phyloP scores from a whole-genome alignment of 2,329 filamentous ascomycete species.

The Colletotrichum sp. region DNA sequence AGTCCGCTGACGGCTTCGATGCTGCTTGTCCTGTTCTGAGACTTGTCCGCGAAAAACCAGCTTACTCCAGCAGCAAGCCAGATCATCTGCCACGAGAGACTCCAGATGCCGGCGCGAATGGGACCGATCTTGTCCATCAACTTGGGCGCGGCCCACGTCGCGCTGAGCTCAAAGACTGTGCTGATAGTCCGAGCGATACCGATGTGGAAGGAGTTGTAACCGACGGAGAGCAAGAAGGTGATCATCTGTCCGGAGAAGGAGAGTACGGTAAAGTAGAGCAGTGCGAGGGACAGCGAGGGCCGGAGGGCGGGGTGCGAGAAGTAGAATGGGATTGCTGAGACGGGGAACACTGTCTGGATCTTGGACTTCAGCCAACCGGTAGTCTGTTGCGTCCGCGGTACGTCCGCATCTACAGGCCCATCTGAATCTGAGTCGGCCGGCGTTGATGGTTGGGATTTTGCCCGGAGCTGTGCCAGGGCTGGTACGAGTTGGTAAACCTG shows the following conservation, averaged over 20 bases:
- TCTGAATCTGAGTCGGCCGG: background rate
- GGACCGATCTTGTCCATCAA: conserved; percentile 61
- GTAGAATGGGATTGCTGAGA: conserved; percentile 47
- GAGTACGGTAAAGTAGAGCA: conserved; percentile 68
- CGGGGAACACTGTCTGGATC: background rate
- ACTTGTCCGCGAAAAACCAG: conserved; percentile 40
- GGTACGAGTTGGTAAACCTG: conserved; percentile 29
- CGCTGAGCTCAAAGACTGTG: conserved; percentile 61
- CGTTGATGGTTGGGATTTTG: background rate
- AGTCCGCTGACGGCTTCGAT: background rate
- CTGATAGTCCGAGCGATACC: conserved; percentile 58
- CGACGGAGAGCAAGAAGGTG: conserved; percentile 63
- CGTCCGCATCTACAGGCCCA: background rate
- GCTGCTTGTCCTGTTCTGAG: background rate
- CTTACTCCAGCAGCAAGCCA: conserved; percentile 52
- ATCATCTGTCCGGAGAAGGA: conserved; percentile 68
- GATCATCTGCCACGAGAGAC: conserved; percentile 69
- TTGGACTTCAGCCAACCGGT: background rate
- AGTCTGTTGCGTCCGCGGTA: background rate
- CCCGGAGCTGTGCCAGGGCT: background rate
- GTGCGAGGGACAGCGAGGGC: conserved; percentile 62
- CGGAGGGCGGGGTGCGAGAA: conserved; percentile 60
- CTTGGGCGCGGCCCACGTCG: conserved; percentile 64
- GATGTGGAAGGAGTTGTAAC: conserved; percentile 56
- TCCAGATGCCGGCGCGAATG: conserved; percentile 74